A percentile compares a stretch with the other conserved stretches of the same genome.
Evolutionary conservation across 768 basidiomycete species (phyloP).

Genomic region (Naganishia kalamii): DNA sequence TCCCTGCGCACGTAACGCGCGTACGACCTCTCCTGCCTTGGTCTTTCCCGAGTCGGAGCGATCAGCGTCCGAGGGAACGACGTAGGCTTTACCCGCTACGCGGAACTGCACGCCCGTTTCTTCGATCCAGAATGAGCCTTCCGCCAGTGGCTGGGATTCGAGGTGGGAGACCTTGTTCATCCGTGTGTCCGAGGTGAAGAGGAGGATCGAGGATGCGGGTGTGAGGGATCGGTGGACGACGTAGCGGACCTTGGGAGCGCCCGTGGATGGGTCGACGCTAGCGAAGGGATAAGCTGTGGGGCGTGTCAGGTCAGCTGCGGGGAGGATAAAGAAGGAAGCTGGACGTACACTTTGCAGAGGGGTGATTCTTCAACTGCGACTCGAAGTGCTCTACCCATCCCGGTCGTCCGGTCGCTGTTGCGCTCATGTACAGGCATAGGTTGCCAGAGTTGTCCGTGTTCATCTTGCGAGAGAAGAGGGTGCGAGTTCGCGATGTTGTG

Average conservation of each 20-base stretch:
- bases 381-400: slow-evolving; percentile 19
- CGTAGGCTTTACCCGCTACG: slow-evolving; percentile 35
- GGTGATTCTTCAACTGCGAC: slow-evolving; percentile 6
- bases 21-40: slow-evolving; percentile 10
- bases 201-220: slow-evolving; percentile 30
- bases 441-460: neutral
- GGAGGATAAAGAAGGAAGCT: neutral
- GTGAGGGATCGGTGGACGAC: slow-evolving; percentile 42
- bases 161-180: slow-evolving; percentile 42
- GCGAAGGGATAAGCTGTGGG: slow-evolving; percentile 18
- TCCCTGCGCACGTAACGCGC: slow-evolving; percentile 21
- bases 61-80: slow-evolving; percentile 16
- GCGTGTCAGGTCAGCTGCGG: neutral
- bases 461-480: neutral
- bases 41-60: neutral
- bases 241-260: slow-evolving; percentile 27
- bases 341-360: slow-evolving; percentile 19
- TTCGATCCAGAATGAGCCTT: slow-evolving; percentile 44
- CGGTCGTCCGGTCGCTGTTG: slow-evolving; percentile 4
- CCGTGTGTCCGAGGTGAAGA: slow-evolving; percentile 42
- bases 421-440: neutral
- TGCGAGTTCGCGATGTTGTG: neutral
- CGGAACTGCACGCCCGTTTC: slow-evolving; percentile 40
- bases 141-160: slow-evolving; percentile 27
- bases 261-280: neutral